phyloP scores from a whole-genome alignment of 768 basidiomycete species.

The Coprinopsis cinerea region DNA sequence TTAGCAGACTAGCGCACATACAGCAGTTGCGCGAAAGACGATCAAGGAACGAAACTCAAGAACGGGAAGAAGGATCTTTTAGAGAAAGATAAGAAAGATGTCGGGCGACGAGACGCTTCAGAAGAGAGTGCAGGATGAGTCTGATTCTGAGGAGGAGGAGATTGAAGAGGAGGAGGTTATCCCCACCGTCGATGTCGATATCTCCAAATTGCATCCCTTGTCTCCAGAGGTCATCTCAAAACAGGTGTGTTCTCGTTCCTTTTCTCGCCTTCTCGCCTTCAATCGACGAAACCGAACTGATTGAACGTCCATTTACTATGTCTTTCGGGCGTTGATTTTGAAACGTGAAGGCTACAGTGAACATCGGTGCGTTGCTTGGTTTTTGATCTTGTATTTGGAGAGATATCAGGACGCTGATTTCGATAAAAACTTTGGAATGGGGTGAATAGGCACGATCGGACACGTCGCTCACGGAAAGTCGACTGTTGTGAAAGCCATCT shows the following conservation, averaged over 20 bases:
- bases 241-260: slow-evolving; percentile 49
- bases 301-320: neutral
- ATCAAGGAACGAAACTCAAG: too few relatives aligned
- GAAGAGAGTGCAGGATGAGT: slow-evolving; percentile 60
- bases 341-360: slow-evolving; percentile 77
- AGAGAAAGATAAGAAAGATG: slow-evolving; percentile 35
- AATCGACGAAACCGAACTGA: neutral
- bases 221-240: slow-evolving; percentile 89
- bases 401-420: too few relatives aligned
- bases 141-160: slow-evolving; percentile 65
- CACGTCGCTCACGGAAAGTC: slow-evolving; percentile 99
- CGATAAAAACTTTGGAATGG: too few relatives aligned
- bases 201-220: slow-evolving; percentile 76
- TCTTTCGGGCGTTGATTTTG: neutral
- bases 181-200: slow-evolving; percentile 72
- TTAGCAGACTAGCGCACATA: too few relatives aligned
- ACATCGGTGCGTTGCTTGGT: slow-evolving; percentile 80
- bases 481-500: slow-evolving; percentile 97
- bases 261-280: neutral
- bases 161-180: slow-evolving; percentile 50
- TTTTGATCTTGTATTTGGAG: too few relatives aligned
- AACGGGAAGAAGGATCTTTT: slow-evolving; percentile 6
- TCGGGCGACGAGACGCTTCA: slow-evolving; percentile 61
- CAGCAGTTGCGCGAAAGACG: too few relatives aligned
- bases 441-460: slow-evolving; percentile 98